phyloP scores from a whole-genome alignment of 129 eudicot genomes.

The Glebionis coronaria region DNA sequence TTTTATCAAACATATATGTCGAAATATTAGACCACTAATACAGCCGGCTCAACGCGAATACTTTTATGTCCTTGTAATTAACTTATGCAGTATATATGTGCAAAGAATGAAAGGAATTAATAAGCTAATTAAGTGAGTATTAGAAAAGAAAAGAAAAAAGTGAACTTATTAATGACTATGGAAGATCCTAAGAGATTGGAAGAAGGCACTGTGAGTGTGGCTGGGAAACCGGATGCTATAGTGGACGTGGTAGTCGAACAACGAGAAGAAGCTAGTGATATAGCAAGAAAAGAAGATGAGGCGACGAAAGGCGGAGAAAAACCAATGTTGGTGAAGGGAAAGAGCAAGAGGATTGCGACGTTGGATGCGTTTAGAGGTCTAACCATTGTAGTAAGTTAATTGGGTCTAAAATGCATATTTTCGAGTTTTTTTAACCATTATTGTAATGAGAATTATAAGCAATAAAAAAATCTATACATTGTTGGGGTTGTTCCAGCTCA shows the following conservation, averaged over 20 bases:
- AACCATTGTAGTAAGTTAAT: slow-evolving; percentile 55
- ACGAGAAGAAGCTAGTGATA: slow-evolving; percentile 9
- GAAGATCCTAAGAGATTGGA: slow-evolving; percentile 44
- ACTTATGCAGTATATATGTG: not conserved
- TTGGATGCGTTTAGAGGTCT: slow-evolving; percentile 73
- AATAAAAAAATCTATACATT: not conserved
- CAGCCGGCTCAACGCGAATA: slow-evolving; percentile 24
- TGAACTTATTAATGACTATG: slow-evolving; percentile 11
- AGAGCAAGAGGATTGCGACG: slow-evolving; percentile 65
- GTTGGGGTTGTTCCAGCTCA: slow-evolving; percentile 37
- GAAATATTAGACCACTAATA: slow-evolving; percentile 7
- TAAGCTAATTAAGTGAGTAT: not conserved
- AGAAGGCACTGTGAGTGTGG: slow-evolving; percentile 31
- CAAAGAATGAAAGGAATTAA: not conserved
- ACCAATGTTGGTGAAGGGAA: slow-evolving; percentile 29
- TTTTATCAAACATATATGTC: slow-evolving; percentile 1
- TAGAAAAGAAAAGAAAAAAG: slow-evolving; percentile 9
- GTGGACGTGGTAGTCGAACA: not conserved
- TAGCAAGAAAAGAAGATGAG: not conserved
- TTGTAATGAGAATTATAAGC: not conserved
- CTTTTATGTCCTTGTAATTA: slow-evolving; percentile 5
- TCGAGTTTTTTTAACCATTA: too few relatives aligned
- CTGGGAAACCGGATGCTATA: not conserved
- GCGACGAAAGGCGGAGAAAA: slow-evolving; percentile 21
- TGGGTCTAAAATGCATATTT: not conserved